phyloP scores from a whole-genome alignment of 2,329 filamentous ascomycete genomes.

The Truncatella angustata region DNA sequence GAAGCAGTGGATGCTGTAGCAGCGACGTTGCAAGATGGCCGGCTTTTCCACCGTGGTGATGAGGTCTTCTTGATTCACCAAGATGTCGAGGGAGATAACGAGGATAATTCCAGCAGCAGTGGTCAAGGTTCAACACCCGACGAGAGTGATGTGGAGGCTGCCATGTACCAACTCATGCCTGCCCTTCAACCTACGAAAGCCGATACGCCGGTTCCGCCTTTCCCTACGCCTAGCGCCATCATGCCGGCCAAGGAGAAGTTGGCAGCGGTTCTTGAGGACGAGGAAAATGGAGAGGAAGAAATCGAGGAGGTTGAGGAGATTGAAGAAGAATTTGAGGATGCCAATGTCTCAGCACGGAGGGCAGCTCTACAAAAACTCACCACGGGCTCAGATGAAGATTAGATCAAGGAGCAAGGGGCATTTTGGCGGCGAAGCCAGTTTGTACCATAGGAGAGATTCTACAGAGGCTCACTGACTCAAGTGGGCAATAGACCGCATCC shows the following conservation, averaged over 20 bases:
- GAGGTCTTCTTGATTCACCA: conserved; percentile 19
- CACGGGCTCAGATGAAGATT: background rate
- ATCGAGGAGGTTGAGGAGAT: conserved; percentile 5
- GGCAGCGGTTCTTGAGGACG: no score
- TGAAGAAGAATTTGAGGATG: background rate
- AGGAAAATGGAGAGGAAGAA: background rate
- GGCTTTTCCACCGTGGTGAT: conserved; percentile 1
- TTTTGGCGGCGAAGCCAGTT: no score
- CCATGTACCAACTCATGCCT: no score
- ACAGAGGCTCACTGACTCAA: no score
- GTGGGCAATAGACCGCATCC: no score
- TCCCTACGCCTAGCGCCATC: no score
- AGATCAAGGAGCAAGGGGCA: no score
- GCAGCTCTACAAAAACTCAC: background rate
- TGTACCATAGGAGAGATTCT: no score
- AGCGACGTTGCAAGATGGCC: background rate
- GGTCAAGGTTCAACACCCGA: background rate
- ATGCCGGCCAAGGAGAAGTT: no score
- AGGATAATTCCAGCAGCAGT: background rate
- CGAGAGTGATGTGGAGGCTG: no score
- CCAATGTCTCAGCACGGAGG: background rate
- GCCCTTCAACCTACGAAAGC: no score
- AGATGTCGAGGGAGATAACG: background rate
- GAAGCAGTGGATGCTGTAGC: background rate
- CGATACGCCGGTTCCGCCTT: no score